Percentiles rank a stretch among this genome's conserved stretches.
phyloP scores from a whole-genome alignment of 805 yeast genomes.

The Lipomyces spencermartinsiae region DNA sequence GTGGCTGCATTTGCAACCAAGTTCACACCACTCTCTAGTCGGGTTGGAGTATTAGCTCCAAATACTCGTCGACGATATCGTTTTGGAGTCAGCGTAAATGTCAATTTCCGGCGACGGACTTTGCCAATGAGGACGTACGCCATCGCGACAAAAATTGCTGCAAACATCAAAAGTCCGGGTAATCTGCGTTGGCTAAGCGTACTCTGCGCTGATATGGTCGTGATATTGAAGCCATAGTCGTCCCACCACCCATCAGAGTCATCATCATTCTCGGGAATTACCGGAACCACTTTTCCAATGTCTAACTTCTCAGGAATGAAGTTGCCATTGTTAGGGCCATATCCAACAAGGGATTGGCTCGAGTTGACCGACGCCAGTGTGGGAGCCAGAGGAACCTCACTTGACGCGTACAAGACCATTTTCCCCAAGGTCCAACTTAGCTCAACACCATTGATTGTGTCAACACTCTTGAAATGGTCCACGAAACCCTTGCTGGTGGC shows the following conservation, averaged over 20 bases:
- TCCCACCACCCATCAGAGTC: slow-evolving; percentile 7
- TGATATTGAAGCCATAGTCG: slow-evolving; percentile 14
- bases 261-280: slow-evolving; percentile 12
- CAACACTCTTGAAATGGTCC: slow-evolving; percentile 79
- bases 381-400: slow-evolving; percentile 54
- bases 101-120: slow-evolving; percentile 27
- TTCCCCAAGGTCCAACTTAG: slow-evolving; percentile 96
- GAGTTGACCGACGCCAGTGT: slow-evolving; percentile 6
- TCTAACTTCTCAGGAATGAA: slow-evolving; percentile 18
- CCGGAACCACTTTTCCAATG: slow-evolving; percentile 17
- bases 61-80: slow-evolving; percentile 32
- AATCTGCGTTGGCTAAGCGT: slow-evolving; percentile 30
- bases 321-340: slow-evolving; percentile 30
- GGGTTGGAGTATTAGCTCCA: slow-evolving; percentile 4
- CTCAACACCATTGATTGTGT: slow-evolving; percentile 80
- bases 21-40: neutral
- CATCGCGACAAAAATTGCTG: slow-evolving; percentile 26
- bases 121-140: slow-evolving; percentile 31
- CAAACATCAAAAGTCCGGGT: slow-evolving; percentile 35
- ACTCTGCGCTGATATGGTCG: slow-evolving; percentile 22
- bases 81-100: slow-evolving; percentile 30
- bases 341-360: slow-evolving; percentile 23
- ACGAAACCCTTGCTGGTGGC: slow-evolving; percentile 20
- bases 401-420: slow-evolving; percentile 80
- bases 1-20: slow-evolving; percentile 6